These are phyloP conservation scores for Ceriops tagal DNA, from an alignment of 345 rosid species.

Conservation along the genomic window DNA sequence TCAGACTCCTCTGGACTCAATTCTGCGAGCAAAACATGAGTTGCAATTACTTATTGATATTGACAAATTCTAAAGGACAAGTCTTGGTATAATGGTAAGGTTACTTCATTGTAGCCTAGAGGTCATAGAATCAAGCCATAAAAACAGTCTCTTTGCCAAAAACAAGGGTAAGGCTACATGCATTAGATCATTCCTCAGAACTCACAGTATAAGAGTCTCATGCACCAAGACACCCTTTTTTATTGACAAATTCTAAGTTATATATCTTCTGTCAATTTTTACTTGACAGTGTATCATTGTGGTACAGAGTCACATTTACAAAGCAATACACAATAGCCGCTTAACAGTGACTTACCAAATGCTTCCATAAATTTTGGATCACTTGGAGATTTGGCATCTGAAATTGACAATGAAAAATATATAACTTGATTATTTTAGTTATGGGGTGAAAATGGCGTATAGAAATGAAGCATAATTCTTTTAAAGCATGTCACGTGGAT, in stretches of 20 bases:
- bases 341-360: conserved; percentile 57
- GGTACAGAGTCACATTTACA: neutral
- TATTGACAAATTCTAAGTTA: neutral
- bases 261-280: neutral
- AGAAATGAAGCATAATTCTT: neutral
- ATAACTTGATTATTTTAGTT: neutral
- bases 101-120: no score
- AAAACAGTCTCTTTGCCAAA: no score
- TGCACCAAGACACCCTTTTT: no score
- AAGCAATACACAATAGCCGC: neutral
- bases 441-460: neutral
- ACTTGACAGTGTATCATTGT: neutral
- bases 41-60: neutral
- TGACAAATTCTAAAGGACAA: neutral
- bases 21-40: conserved; percentile 45
- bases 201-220: no score
- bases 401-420: conserved; percentile 24
- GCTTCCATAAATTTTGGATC: conserved; percentile 83
- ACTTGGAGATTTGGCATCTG: conserved; percentile 80
- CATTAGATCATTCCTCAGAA: no score
- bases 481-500: neutral
- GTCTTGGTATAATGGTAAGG: no score
- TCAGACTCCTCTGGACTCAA: conserved; percentile 93
- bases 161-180: no score
- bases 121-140: no score